Evolutionary conservation across 768 basidiomycete species (phyloP).

Genomic region (Tylopilus rubrobrunneus): DNA sequence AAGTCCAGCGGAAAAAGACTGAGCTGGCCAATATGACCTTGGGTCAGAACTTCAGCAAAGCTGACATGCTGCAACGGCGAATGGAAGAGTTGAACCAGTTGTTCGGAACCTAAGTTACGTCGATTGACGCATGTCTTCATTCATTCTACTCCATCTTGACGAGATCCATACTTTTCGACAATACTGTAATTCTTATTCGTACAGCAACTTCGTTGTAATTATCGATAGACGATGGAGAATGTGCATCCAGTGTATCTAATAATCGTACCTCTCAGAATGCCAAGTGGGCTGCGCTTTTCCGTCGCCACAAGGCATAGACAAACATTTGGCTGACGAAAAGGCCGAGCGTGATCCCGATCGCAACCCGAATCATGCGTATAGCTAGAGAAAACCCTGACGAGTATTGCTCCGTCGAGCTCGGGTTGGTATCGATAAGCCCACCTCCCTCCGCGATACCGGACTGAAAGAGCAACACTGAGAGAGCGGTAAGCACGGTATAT

Average conservation of each 20-base stretch:
- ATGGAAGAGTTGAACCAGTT: conserved; percentile 83
- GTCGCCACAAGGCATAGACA: conserved; percentile 72
- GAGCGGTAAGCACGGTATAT: not conserved
- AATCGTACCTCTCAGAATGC: conserved; percentile 50
- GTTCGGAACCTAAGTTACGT: conserved; percentile 48
- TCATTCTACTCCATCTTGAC: conserved; percentile 13
- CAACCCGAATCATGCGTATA: conserved; percentile 78
- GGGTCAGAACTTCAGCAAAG: conserved; percentile 81
- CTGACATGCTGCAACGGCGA: conserved; percentile 81
- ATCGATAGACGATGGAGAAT: conserved; percentile 23
- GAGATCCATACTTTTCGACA: conserved; percentile 18
- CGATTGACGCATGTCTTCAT: conserved; percentile 13
- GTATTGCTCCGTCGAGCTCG: conserved; percentile 58
- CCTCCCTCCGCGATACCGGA: conserved; percentile 76
- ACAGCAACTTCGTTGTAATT: conserved; percentile 30
- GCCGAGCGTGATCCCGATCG: conserved; percentile 82
- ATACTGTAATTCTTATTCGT: conserved; percentile 30
- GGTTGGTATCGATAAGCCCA: conserved; percentile 48
- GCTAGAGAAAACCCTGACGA: conserved; percentile 77
- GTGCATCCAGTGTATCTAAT: not conserved
- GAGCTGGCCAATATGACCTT: conserved; percentile 93
- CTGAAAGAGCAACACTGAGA: conserved; percentile 36
- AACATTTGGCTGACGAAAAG: conserved; percentile 74
- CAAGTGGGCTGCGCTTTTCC: conserved; percentile 71
- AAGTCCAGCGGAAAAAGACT: conserved; percentile 94